Evolutionary conservation across 2,329 filamentous ascomycete genomes (phyloP).

Genomic region (Hypoxylon sp.): DNA sequence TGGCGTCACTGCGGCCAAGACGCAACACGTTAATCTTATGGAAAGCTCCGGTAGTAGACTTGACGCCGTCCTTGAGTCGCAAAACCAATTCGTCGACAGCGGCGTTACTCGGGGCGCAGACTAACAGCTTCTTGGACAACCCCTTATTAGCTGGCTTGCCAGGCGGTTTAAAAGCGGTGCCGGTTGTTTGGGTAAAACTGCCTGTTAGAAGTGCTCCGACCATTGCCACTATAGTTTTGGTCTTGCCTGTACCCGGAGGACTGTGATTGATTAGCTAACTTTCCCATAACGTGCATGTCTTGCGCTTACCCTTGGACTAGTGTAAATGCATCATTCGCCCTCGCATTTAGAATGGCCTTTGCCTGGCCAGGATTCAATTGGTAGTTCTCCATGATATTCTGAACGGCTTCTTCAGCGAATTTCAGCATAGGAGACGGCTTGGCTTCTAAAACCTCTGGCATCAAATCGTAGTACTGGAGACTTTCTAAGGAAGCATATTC

Average conservation of each 20-base stretch:
- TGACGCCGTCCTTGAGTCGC: conserved; percentile 89
- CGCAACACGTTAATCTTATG: conserved; percentile 89
- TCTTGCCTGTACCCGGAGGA: conserved; percentile 96
- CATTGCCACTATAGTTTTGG: conserved; percentile 97
- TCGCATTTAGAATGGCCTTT: conserved; percentile 89
- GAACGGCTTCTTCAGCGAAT: conserved; percentile 80
- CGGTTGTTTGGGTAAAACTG: conserved; percentile 58
- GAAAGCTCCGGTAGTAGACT: conserved; percentile 77
- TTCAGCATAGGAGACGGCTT: conserved; percentile 89
- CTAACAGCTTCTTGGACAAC: conserved; percentile 84
- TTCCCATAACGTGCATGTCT: neutral
- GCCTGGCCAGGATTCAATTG: conserved; percentile 90
- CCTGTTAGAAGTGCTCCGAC: conserved; percentile 86
- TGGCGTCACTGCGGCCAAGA: conserved; percentile 89
- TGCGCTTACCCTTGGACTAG: conserved; percentile 83
- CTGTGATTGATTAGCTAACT: conserved; percentile 59
- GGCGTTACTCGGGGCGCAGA: conserved; percentile 98
- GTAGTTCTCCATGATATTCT: conserved; percentile 80
- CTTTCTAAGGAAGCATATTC: conserved; percentile 94
- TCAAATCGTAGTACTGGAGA: conserved; percentile 94
- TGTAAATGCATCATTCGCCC: conserved; percentile 97
- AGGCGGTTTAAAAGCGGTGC: conserved; percentile 61
- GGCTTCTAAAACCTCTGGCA: conserved; percentile 89
- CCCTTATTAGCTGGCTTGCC: conserved; percentile 52
- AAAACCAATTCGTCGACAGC: conserved; percentile 97